Evolutionary conservation across 352 stramenopile genomes (phyloP), one percentile per base, ranked within the genome.

Genomic region (Pythium phragmiticola): DNA sequence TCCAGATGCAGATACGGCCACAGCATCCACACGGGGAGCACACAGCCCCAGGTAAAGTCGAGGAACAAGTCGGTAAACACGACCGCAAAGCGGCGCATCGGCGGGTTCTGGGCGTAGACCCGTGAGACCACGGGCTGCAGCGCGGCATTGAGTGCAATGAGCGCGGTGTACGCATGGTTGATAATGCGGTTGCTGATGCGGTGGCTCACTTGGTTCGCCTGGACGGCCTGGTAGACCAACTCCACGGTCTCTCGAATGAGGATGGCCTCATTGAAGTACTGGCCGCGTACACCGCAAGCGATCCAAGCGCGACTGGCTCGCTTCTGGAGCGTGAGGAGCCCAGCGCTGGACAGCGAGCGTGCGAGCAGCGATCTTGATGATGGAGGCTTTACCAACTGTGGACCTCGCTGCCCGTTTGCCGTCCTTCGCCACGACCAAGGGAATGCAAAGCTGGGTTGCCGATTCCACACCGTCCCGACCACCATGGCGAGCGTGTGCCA

Each of bases 21-120:
- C 9, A 57, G 53, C 51, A 67, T 61, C 51, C 52, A 67, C 30
- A 57, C 19, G 3, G 60, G 60, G 51, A 67, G 50, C 33, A 67
- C 21, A 16, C 28, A 59, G 16, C 51, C 60, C 60, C 60, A 67
- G 7, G 39, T 12, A 14, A 67, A 49, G 13, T 67, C 52, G n/a
- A 61, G 21, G 16, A 61, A 61, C 34, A 67, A 67, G 21, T 67
- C 60, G 52, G 28, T 19, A n/a, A 67, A 46, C 6, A 67, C 28
- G 34, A 47, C 28, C 0, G 45, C 50, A 23, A 67, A 61, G 41
- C 60, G 60, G 16, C 26, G 16, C 51, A 61, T 67, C 13, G 52
- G 19, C 52, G 34, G 47, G n/a, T 67, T 28, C 30, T 61, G 14
- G 4, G 28, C 28, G 23, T 61, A 67, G 13, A 67, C 12, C 3